Evolutionary conservation across 805 yeast species (phyloP), one percentile per base, ranked within the genome.

Genomic region (Nakazawaea holstii): DNA sequence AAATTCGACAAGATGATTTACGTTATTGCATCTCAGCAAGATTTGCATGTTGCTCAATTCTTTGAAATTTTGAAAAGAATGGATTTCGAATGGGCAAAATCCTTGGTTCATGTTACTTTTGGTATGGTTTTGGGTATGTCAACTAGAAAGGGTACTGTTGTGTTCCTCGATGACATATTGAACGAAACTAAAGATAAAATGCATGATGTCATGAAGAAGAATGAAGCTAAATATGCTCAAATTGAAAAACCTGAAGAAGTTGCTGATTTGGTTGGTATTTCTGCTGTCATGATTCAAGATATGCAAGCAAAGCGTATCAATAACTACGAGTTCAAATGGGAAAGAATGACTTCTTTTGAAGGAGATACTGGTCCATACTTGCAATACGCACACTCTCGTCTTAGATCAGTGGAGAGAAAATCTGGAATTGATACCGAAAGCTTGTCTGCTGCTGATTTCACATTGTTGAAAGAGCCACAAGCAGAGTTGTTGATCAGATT

Each of bases 61-160:
- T 92, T 94, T 68, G 95, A 90, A 70, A 88, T 90, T 55, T 74
- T 94, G 62, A 91, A 91, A 59, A 87, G 87, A 68, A 78, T 92
- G 85, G 97, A 88, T 40, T 80, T 76, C 65, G 84, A 80, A 52
- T 94, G 97, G 97, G 91, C 96, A 43, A 71, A 79, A 53, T 77
- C 75, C 50, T 72, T 92, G 57, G 77, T 76, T 59, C 98, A 92
- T 67, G 78, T 94, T 58, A 92, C 86, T 70, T 94, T 91, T 58
- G 99, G 99, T 67, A 86, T 94, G 95, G 99, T 94, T 43, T 86
- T 80, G 61, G 99, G 99, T 58, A 94, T 94, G 99, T 86, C 96
- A 27, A 94, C 99, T 50, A 84, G 99, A 74, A 87, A 83, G 69
- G 99, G 99, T 56, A 94, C 96, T 32, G 99, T 94, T 53, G 98